Percentiles rank a stretch among this genome's conserved stretches.
These are phyloP conservation scores for Daldinia sp. DNA, from an alignment of 2,329 filamentous ascomycete species.

Conservation along the genomic window DNA sequence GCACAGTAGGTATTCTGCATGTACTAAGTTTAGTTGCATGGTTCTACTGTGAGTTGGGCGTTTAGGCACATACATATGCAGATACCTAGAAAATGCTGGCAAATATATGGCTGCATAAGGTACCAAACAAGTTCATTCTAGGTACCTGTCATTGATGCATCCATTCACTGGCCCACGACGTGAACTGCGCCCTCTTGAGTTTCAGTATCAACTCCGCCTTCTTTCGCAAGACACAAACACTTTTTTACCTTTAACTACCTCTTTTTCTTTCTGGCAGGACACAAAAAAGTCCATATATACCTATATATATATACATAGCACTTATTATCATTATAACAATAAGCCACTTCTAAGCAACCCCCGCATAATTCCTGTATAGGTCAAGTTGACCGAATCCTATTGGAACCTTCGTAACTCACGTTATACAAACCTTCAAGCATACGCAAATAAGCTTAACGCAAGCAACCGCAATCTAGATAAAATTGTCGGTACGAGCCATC, in stretches of 20 bases:
- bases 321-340: background rate
- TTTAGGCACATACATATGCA: conserved; percentile 15
- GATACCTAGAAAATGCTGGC: background rate
- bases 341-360: conserved; percentile 1
- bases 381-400: background rate
- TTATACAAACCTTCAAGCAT: conserved; percentile 9
- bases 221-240: conserved; percentile 16
- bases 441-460: conserved; percentile 8
- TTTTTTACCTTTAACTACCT: conserved; percentile 3
- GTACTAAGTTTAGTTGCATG: conserved; percentile 11
- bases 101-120: conserved; percentile 18
- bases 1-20: conserved; percentile 2
- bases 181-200: conserved; percentile 29
- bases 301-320: conserved; percentile 5
- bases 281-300: conserved; percentile 2
- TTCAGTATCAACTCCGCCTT: conserved; percentile 33
- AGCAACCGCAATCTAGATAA: conserved; percentile 1
- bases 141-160: conserved; percentile 1
- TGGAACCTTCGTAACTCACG: conserved; percentile 16
- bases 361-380: background rate
- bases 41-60: conserved; percentile 22
- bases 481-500: background rate
- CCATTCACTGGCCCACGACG: conserved; percentile 1
- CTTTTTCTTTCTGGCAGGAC: conserved; percentile 7
- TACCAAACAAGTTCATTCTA: conserved; percentile 6